Evolutionary conservation across 352 stramenopile species (phyloP), one percentile per base, ranked within the genome.

Genomic region (Phytopythium helicoides): DNA sequence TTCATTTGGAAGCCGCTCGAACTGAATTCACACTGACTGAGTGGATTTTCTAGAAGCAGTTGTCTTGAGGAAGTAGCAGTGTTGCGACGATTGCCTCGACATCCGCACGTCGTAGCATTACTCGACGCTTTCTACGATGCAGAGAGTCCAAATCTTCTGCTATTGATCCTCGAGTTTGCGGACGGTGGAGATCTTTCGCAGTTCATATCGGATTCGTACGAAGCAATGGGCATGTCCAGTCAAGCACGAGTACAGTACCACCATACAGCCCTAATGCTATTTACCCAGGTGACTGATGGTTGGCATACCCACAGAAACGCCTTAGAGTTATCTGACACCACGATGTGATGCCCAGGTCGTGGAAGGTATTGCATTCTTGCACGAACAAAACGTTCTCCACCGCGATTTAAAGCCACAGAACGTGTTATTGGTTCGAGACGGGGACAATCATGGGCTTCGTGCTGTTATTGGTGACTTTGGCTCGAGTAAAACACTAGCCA

Each of bases 391-490:
- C 41, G 62, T 92, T 45, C 62, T 90, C 1, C 93, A 96, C 56
- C 86, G 89, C 18, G 89, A 97, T 47, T 66, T 97, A 18, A 96
- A 97, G 65, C 69, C 76, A 31, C 79, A 90, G 45, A 96, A 96
- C 52, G 52, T 95, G 0, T 85, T 97, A 42, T 58, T 92, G 12
- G 88, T 97, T 61, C 44, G 52, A 0, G 66, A 85, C 41, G n/a
- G 5, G 7, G 18, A 6, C 3, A 2, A 7, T 15, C 10, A 7
- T 7, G 52, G 41, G 1, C 90, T 92, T 39, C 97, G 96, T 50
- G 63, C 81, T 7, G 75, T 87, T n/a, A 54, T 94, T 1, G 81
- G 78, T 4, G 84, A 94, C 59, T 93, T 92, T 62, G 81, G 81
- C 25, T 77, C 73, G 18, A 67, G 61, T 23, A 89, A 87, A 35